These are phyloP conservation scores for Pseudopyricularia javanii DNA, from an alignment of 2,329 filamentous ascomycete species.

Conservation along the genomic window DNA sequence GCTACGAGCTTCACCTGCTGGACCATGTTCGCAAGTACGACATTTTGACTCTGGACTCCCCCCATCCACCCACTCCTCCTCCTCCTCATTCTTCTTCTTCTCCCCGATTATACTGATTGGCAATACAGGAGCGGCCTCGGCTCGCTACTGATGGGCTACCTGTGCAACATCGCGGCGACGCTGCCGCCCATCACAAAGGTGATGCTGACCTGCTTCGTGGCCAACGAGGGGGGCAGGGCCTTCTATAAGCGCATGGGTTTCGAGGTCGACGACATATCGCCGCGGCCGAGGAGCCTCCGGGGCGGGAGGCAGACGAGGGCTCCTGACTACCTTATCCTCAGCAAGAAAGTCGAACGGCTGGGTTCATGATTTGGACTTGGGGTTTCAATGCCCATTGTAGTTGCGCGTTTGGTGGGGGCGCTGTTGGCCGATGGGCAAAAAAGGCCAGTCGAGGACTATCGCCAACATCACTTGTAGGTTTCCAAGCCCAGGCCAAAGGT, in stretches of 20 bases:
- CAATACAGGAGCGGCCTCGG: constrained; percentile 53
- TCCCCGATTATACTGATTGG: no score
- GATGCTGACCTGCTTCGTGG: constrained; percentile 63
- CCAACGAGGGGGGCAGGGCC: constrained; percentile 37
- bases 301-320: constrained; percentile 32
- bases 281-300: constrained; percentile 37
- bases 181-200: constrained; percentile 47
- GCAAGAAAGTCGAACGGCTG: constrained; percentile 21
- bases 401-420: no score
- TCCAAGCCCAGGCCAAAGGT: no score
- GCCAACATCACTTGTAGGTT: no score
- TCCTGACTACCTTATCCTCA: constrained; percentile 50
- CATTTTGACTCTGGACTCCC: not conserved
- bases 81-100: not conserved
- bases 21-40: constrained; percentile 1
- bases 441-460: no score
- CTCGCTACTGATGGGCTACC: constrained; percentile 41
- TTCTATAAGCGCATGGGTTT: constrained; percentile 55
- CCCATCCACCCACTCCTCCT: not conserved
- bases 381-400: no score
- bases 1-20: constrained; percentile 64
- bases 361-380: no score
- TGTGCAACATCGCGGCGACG: constrained; percentile 37
- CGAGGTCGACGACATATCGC: constrained; percentile 40
- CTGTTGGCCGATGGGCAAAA: no score